These are phyloP conservation scores for Rhynchospora breviuscula DNA, from an alignment of 176 grass and related monocot species.

Conservation along the genomic window DNA sequence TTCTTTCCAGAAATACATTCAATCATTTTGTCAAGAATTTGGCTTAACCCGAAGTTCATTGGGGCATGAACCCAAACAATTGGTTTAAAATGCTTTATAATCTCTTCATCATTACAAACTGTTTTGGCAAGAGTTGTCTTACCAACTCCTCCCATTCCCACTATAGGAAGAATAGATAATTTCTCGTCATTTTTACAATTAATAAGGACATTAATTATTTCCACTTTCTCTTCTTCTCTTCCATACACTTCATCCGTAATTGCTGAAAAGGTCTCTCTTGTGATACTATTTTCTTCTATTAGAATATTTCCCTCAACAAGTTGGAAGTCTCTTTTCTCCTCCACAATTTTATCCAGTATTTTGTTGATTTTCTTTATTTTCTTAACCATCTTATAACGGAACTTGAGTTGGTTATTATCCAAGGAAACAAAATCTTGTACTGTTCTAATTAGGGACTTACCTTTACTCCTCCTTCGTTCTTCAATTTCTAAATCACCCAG, in stretches of 20 bases:
- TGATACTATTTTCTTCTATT: neutral
- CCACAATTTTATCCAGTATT: neutral
- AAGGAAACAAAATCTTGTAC: neutral
- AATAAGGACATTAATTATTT: neutral
- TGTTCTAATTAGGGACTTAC: neutral
- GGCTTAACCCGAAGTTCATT: conserved; percentile 1
- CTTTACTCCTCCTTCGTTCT: neutral
- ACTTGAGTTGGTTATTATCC: neutral
- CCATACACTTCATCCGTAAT: neutral
- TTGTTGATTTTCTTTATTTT: neutral
- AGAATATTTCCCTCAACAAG: neutral
- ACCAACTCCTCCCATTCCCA: neutral
- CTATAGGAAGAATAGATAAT: conserved; percentile 9
- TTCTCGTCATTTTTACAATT: neutral
- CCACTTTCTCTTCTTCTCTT: neutral
- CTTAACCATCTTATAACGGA: neutral
- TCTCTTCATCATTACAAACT: neutral
- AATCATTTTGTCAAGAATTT: conserved; percentile 4
- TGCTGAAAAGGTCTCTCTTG: neutral
- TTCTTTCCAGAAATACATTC: neutral
- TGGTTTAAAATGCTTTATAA: neutral
- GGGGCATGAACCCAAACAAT: conserved; percentile 19
- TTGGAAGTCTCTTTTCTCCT: neutral
- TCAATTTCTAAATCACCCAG: neutral
- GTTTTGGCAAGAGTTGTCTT: conserved; percentile 22